phyloP scores from a whole-genome alignment of 2,329 filamentous ascomycete species.

The Laburnicola sp. region DNA sequence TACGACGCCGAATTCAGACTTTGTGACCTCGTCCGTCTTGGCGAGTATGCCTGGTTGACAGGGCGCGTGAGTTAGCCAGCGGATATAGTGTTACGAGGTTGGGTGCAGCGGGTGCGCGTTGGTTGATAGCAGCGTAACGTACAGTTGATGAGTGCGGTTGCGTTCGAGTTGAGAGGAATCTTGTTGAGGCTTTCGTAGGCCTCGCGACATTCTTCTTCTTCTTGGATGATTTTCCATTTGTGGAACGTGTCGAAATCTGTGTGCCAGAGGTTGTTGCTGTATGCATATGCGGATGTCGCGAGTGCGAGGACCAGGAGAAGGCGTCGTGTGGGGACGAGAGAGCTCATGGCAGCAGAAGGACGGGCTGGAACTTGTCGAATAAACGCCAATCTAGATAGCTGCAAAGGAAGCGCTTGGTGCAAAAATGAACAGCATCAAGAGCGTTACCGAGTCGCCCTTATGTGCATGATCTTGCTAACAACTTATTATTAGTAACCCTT shows the following conservation, averaged over 20 bases:
- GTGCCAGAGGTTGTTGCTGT: background rate
- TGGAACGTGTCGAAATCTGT: background rate
- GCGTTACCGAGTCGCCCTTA: too few species aligned
- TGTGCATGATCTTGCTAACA: too few species aligned
- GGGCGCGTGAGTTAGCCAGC: background rate
- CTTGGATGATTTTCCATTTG: constrained; percentile 1
- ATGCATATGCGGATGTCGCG: background rate
- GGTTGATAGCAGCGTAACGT: too few species aligned
- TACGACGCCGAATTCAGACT: constrained; percentile 2
- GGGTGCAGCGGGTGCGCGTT: too few species aligned
- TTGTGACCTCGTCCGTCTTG: background rate
- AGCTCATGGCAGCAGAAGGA: background rate
- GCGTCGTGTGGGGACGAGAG: background rate
- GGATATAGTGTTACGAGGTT: background rate
- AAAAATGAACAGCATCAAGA: too few species aligned
- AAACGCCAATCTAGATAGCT: too few species aligned
- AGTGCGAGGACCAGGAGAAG: background rate
- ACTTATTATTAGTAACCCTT: too few species aligned
- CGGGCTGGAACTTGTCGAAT: too few species aligned
- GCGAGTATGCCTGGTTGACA: background rate
- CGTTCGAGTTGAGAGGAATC: background rate
- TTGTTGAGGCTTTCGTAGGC: background rate
- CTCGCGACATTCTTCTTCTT: background rate
- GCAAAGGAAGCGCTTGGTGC: too few species aligned
- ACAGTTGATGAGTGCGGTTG: background rate